A percentile compares a stretch with the other conserved stretches of the same genome.
phyloP scores from a whole-genome alignment of 2,329 filamentous ascomycete genomes.

The Penicillium expansum region DNA sequence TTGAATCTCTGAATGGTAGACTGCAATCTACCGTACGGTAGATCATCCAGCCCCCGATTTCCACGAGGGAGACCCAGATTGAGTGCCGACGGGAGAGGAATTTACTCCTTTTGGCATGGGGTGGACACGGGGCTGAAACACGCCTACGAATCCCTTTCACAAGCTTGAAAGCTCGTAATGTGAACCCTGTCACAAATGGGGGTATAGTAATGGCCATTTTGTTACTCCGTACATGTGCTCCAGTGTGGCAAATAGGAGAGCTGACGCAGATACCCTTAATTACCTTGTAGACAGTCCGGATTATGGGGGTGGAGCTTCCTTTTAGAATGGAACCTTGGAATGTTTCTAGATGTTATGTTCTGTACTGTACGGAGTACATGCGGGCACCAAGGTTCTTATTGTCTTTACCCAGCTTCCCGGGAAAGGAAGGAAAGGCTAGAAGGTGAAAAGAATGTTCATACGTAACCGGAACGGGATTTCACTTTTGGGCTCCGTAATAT shows the following conservation, averaged over 20 bases:
- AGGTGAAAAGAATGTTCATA: constrained; percentile 28
- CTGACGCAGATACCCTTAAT: constrained; percentile 14
- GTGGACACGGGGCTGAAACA: constrained; percentile 21
- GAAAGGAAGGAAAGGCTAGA: constrained; percentile 23
- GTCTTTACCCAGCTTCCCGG: constrained; percentile 16
- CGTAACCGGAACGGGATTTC: constrained; percentile 23
- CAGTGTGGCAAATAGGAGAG: constrained; percentile 18
- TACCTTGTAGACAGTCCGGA: not conserved
- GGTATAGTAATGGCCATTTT: constrained; percentile 3
- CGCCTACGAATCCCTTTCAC: constrained; percentile 2
- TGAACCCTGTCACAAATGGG: not conserved
- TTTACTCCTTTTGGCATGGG: not conserved
- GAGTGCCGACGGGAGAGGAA: not conserved
- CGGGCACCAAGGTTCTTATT: not conserved
- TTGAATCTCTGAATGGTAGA: constrained; percentile 22
- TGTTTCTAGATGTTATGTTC: constrained; percentile 10
- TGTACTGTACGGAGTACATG: not conserved
- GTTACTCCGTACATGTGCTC: no score
- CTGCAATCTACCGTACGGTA: constrained; percentile 18
- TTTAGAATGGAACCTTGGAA: constrained; percentile 1
- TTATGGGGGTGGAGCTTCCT: constrained; percentile 21
- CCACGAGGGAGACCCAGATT: constrained; percentile 13
- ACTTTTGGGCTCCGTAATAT: constrained; percentile 9
- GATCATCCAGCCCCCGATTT: constrained; percentile 23
- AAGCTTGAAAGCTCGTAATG: not conserved